phyloP scores from a whole-genome alignment of 2,329 filamentous ascomycete species.

The Xylaria hypoxylon region DNA sequence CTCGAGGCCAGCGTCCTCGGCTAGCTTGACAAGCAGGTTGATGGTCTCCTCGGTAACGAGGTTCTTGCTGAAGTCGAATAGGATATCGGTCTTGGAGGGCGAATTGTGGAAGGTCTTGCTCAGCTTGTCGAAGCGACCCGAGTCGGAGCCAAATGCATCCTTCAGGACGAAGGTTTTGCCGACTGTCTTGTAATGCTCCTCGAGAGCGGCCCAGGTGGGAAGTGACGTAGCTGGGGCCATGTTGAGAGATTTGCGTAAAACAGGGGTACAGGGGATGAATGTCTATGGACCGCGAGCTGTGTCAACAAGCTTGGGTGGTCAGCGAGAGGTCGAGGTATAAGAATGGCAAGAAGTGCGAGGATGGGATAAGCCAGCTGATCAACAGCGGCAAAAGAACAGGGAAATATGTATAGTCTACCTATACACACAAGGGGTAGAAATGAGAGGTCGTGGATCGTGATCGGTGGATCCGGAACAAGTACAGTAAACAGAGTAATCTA shows the following conservation, averaged over 20 bases:
- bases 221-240: conserved; percentile 90
- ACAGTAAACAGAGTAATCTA: conserved; percentile 27
- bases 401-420: too few species aligned
- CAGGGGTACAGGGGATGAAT: neutral
- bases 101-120: conserved; percentile 84
- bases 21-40: conserved; percentile 85
- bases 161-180: conserved; percentile 93
- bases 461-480: conserved; percentile 27
- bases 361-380: neutral
- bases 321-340: neutral
- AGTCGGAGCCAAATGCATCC: conserved; percentile 90
- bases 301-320: conserved; percentile 7
- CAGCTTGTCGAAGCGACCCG: conserved; percentile 90
- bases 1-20: conserved; percentile 90
- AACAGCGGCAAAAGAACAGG: neutral
- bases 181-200: conserved; percentile 86
- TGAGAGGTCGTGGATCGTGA: neutral
- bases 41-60: conserved; percentile 94
- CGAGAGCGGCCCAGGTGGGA: conserved; percentile 88
- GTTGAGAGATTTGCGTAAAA: conserved; percentile 32
- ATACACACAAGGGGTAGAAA: neutral
- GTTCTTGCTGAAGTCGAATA: conserved; percentile 99
- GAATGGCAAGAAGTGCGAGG: neutral
- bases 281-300: neutral
- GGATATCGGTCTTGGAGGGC: conserved; percentile 83